Conservation (phyloP, 83 land plant genomes). For the Picea abies region DNA sequence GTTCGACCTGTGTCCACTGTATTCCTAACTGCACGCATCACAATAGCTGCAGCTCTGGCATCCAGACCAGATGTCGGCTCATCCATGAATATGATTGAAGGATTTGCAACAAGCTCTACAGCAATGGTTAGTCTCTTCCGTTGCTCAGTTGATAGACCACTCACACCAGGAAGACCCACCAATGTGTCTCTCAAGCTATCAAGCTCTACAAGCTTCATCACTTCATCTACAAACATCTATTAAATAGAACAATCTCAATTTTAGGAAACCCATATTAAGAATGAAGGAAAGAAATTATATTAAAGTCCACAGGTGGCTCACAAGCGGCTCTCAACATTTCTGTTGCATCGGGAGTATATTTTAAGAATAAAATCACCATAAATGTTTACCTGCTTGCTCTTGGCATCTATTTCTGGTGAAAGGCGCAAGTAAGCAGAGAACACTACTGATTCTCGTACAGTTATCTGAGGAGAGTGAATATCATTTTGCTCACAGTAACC, state of each 20-base stretch:
- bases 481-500: constrained; percentile 12
- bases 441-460: constrained; percentile 13
- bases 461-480: constrained; percentile 12
- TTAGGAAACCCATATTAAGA: not conserved
- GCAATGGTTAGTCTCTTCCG: constrained; percentile 16
- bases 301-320: too few species aligned
- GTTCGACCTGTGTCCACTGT: constrained; percentile 14
- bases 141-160: constrained; percentile 15
- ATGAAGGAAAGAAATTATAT: not conserved
- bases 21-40: constrained; percentile 14
- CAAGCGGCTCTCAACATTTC: too few species aligned
- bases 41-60: constrained; percentile 13
- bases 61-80: constrained; percentile 16
- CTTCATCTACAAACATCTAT: constrained; percentile 15
- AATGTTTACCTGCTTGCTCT: constrained; percentile 42
- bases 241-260: not conserved
- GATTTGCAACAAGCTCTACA: constrained; percentile 14
- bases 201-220: constrained; percentile 14
- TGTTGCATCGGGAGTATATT: not conserved
- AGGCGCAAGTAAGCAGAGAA: constrained; percentile 70
- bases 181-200: constrained; percentile 11
- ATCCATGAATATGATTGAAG: constrained; percentile 10
- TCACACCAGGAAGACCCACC: constrained; percentile 17
- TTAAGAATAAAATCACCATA: not conserved
- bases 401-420: constrained; percentile 40